Conservation (phyloP, 805 yeast species). For the Dipodascus geniculatus region DNA sequence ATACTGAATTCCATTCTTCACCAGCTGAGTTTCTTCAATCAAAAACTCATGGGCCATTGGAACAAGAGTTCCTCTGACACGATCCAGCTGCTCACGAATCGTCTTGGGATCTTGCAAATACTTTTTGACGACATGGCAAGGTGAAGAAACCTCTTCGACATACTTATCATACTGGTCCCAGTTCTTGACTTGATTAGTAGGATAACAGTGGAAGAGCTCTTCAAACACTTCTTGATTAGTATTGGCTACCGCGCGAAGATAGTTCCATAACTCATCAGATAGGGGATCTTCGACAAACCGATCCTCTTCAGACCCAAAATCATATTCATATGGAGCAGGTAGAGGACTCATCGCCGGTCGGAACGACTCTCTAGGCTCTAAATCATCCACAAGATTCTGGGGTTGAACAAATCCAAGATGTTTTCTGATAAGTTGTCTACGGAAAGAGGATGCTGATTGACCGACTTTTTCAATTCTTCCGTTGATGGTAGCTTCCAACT, state of each 20-base stretch:
- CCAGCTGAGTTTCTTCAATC: slow-evolving; percentile 5
- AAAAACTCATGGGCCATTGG: slow-evolving; percentile 8
- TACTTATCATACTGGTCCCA: slow-evolving; percentile 6
- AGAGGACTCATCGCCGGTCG: slow-evolving; percentile 1
- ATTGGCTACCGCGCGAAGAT: slow-evolving; percentile 27
- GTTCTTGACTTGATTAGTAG: slow-evolving; percentile 4
- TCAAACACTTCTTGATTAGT: slow-evolving; percentile 9
- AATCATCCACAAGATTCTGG: not conserved
- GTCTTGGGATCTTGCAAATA: slow-evolving; percentile 2
- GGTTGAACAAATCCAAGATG: slow-evolving; percentile 7
- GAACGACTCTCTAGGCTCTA: slow-evolving; percentile 4
- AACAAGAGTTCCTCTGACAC: slow-evolving; percentile 5
- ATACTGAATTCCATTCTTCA: slow-evolving; percentile 5
- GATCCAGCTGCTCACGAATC: slow-evolving; percentile 4
- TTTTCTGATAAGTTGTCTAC: slow-evolving; percentile 5
- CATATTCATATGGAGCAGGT: slow-evolving; percentile 1
- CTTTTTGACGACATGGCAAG: slow-evolving; percentile 4
- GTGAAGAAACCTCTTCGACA: slow-evolving; percentile 3
- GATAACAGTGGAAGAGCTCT: slow-evolving; percentile 8
- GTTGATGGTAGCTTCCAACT: slow-evolving; percentile 3
- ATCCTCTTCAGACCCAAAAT: slow-evolving; percentile 6
- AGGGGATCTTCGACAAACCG: slow-evolving; percentile 5
- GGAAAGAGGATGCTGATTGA: slow-evolving; percentile 1
- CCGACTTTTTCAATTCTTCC: slow-evolving; percentile 2
- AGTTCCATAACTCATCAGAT: slow-evolving; percentile 7